Percentiles rank a stretch among this genome's conserved stretches.
Conservation (phyloP, 208 protist species). For the Porcisia deanei region DNA sequence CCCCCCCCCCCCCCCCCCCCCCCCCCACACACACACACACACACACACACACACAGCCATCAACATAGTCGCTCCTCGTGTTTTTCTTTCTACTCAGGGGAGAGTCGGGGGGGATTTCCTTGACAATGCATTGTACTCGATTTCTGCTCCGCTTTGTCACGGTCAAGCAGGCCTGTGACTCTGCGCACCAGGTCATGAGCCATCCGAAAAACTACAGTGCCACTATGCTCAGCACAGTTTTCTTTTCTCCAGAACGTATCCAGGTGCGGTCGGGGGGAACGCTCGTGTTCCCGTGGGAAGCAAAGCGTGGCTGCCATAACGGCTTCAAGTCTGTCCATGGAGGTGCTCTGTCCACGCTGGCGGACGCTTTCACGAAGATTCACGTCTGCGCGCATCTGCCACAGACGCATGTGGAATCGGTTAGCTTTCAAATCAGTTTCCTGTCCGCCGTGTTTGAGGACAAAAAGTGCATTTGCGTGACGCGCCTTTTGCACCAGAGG, state of each 20-base stretch:
- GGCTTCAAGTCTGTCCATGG: constrained; percentile 85
- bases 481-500: constrained; percentile 48
- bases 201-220: constrained; percentile 47
- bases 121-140: constrained; percentile 24
- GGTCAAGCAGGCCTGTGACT: constrained; percentile 26
- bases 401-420: constrained; percentile 25
- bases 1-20: no score
- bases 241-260: constrained; percentile 57
- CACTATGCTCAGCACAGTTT: constrained; percentile 52
- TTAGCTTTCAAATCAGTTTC: constrained; percentile 90
- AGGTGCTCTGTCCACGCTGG: constrained; percentile 81
- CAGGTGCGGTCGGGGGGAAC: constrained; percentile 35
- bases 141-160: constrained; percentile 26
- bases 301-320: constrained; percentile 54
- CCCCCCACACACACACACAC: no score
- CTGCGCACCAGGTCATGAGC: constrained; percentile 45
- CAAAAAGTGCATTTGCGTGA: constrained; percentile 70
- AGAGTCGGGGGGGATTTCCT: neutral
- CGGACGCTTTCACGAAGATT: constrained; percentile 81
- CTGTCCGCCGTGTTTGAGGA: constrained; percentile 69
- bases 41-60: neutral
- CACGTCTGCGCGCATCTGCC: constrained; percentile 44
- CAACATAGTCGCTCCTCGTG: neutral
- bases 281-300: constrained; percentile 71
- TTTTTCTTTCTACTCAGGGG: neutral